Percentiles rank a stretch among this genome's conserved stretches.
Evolutionary conservation across 345 rosid genomes (phyloP).

Genomic region (Populus alba): DNA sequence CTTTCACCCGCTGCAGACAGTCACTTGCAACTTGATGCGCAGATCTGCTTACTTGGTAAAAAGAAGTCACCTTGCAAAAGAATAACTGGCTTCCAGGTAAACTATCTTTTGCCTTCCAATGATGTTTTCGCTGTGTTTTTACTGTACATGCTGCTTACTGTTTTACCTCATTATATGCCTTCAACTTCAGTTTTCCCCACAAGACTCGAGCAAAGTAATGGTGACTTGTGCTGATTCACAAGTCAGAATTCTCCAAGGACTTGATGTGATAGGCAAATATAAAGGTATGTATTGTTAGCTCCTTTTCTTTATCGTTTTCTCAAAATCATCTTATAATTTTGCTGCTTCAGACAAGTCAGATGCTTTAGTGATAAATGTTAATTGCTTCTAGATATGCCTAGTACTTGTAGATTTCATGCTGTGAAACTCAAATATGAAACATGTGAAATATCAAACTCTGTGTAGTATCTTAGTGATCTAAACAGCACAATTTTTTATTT

Average conservation of each 20-base stretch:
- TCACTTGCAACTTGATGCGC: constrained; percentile 43
- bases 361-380: not conserved
- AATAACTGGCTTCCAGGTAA: constrained; percentile 72
- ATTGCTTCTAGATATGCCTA: not conserved
- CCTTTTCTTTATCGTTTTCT: not conserved
- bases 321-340: not conserved
- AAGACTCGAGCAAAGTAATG: constrained; percentile 57
- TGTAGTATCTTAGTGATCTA: not conserved
- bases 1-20: constrained; percentile 39
- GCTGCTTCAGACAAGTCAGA: not conserved
- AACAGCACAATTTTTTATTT: not conserved
- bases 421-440: not conserved
- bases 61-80: constrained; percentile 64
- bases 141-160: not conserved
- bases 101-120: not conserved
- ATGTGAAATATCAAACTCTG: not conserved
- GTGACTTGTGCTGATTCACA: constrained; percentile 77
- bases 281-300: constrained; percentile 40
- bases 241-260: constrained; percentile 46
- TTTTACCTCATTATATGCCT: constrained; percentile 2
- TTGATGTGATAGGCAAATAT: constrained; percentile 54
- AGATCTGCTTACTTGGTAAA: constrained; percentile 53
- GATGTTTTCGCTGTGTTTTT: not conserved
- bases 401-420: not conserved
- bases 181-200: constrained; percentile 48